These are phyloP conservation scores for Brassica rapa DNA, from an alignment of 345 rosid species.

Conservation along the genomic window DNA sequence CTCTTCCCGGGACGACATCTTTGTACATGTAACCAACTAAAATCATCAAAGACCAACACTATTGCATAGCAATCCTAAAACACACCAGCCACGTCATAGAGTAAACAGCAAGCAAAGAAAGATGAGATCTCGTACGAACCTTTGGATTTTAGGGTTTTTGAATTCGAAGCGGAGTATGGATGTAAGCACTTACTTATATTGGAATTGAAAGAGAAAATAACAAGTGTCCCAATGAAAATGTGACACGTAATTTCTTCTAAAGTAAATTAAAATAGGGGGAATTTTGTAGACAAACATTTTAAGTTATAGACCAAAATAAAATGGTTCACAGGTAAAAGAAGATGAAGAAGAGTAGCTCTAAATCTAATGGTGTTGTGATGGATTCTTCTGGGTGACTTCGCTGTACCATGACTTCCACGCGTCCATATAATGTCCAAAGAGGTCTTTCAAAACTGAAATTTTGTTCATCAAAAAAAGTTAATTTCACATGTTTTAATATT, in stretches of 20 bases:
- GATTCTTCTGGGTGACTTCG: slow-evolving; percentile 64
- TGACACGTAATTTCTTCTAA: not conserved
- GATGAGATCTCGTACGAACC: not conserved
- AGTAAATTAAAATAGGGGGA: not conserved
- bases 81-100: not conserved
- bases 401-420: slow-evolving; percentile 91
- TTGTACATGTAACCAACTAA: not conserved
- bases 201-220: not conserved
- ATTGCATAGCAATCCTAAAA: no score
- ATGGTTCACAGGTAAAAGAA: slow-evolving; percentile 24
- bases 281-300: not conserved
- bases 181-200: not conserved
- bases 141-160: not conserved
- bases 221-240: not conserved
- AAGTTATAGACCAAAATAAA: slow-evolving; percentile 9
- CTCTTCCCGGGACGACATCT: not conserved
- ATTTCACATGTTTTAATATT: not conserved
- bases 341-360: slow-evolving; percentile 16
- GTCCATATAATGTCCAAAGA: slow-evolving; percentile 83
- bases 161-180: not conserved
- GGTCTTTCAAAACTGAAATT: slow-evolving; percentile 71
- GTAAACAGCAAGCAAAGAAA: not conserved
- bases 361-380: slow-evolving; percentile 14
- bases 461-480: slow-evolving; percentile 14
- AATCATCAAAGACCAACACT: no score